Conservation (phyloP, 345 rosid species). For the Dipteronia sinensis region DNA sequence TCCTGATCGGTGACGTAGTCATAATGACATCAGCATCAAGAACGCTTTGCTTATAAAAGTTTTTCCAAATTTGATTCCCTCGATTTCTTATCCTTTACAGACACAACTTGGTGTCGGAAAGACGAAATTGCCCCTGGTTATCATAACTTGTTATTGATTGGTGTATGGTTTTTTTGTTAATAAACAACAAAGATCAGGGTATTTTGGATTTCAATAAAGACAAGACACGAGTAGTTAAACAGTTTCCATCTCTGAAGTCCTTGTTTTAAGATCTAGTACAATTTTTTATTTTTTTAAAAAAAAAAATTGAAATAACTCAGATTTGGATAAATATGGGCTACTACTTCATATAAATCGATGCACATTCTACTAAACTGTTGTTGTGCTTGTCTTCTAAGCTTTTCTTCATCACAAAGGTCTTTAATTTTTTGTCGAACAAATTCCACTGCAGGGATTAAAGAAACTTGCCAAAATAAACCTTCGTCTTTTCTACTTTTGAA, state of each 20-base stretch:
- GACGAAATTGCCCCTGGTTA: slow-evolving; percentile 2
- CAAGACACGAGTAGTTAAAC: neutral
- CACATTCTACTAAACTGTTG: too few relatives aligned
- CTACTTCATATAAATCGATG: too few relatives aligned
- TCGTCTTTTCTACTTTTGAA: too few relatives aligned
- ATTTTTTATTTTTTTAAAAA: neutral
- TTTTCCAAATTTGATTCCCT: neutral
- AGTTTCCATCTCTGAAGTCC: neutral
- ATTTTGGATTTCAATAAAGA: neutral
- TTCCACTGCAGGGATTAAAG: too few relatives aligned
- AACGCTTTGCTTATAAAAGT: neutral
- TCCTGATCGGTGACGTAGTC: neutral
- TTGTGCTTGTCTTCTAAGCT: too few relatives aligned
- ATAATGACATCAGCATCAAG: neutral
- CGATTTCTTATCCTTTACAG: slow-evolving; percentile 1
- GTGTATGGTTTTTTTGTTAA: neutral
- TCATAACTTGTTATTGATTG: too few relatives aligned
- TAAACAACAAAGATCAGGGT: neutral
- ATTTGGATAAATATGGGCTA: too few relatives aligned
- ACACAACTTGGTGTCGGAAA: neutral
- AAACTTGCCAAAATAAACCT: too few relatives aligned
- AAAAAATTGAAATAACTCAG: too few relatives aligned
- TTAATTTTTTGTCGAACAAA: too few relatives aligned
- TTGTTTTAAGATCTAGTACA: neutral
- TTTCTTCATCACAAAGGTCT: too few relatives aligned